Percentiles rank a stretch among this genome's conserved stretches.
Evolutionary conservation across 345 rosid species (phyloP).

Genomic region (Bruguiera sexangula): DNA sequence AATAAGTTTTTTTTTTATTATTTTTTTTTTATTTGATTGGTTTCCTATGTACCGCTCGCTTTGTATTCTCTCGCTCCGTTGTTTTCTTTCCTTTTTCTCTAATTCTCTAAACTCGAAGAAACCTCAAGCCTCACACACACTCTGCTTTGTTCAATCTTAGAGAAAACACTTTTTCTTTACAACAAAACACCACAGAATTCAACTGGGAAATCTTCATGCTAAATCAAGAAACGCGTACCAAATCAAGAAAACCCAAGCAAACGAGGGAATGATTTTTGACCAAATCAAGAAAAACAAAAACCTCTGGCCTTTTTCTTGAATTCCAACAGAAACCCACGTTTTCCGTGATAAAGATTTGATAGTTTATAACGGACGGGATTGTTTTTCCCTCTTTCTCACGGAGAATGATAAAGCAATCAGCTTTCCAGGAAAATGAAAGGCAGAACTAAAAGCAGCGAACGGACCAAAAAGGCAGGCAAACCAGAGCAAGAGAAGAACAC

Average conservation of each 20-base stretch:
- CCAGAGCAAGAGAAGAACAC: neutral
- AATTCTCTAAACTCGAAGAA: constrained; percentile 28
- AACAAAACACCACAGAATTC: constrained; percentile 16
- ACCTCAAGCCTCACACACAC: constrained; percentile 29
- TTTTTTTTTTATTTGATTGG: neutral
- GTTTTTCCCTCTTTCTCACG: neutral
- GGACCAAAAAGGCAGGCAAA: too few relatives aligned
- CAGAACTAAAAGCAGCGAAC: constrained; percentile 1
- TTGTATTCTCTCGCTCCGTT: neutral
- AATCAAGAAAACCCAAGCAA: constrained; percentile 2
- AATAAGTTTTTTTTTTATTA: neutral
- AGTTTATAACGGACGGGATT: neutral
- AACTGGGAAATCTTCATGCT: constrained; percentile 29
- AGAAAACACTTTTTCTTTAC: constrained; percentile 18
- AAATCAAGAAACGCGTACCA: constrained; percentile 5
- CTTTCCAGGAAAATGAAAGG: constrained; percentile 19
- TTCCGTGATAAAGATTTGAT: constrained; percentile 18
- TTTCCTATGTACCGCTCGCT: neutral
- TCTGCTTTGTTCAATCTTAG: constrained; percentile 38
- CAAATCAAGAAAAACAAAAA: neutral
- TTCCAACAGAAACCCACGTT: constrained; percentile 30
- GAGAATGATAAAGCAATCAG: constrained; percentile 17
- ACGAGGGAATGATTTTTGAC: neutral
- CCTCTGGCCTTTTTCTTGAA: neutral
- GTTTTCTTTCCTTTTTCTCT: neutral